phyloP scores from a whole-genome alignment of 176 grass and related monocot species.

The Puya raimondii region DNA sequence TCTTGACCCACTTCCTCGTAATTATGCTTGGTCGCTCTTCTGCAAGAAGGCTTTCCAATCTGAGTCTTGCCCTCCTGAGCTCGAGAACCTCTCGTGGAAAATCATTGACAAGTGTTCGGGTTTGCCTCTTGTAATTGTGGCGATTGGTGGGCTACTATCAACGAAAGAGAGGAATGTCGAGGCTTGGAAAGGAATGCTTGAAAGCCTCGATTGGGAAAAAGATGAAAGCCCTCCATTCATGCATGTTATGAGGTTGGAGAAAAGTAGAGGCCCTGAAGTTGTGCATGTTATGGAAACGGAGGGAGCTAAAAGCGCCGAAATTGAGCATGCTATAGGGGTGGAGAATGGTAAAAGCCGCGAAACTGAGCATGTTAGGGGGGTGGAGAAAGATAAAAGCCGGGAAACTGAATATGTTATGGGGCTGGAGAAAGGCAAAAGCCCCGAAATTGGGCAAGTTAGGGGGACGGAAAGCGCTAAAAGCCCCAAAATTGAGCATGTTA shows the following conservation, averaged over 20 bases:
- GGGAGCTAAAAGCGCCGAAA: conserved; percentile 2
- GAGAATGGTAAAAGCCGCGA: no score
- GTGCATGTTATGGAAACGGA: background rate
- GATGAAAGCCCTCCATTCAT: conserved; percentile 5
- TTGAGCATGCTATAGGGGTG: background rate
- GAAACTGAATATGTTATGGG: no score
- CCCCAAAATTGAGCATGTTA: no score
- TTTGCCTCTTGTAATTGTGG: conserved; percentile 16
- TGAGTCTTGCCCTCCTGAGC: background rate
- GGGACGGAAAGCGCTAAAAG: no score
- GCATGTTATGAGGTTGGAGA: background rate
- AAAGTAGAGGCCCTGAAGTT: conserved; percentile 5
- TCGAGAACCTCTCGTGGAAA: background rate
- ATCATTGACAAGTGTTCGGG: conserved; percentile 4
- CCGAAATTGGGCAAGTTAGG: no score
- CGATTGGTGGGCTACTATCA: conserved; percentile 14
- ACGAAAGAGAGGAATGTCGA: background rate
- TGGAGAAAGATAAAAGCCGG: no score
- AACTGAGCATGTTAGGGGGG: no score
- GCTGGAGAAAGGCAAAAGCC: no score
- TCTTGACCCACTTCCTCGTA: background rate
- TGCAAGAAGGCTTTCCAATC: background rate
- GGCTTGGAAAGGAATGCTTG: background rate
- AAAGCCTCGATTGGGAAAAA: background rate
- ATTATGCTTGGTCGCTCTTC: background rate